Conservation (phyloP, 208 protist species). For the Angomonas deanei region DNA sequence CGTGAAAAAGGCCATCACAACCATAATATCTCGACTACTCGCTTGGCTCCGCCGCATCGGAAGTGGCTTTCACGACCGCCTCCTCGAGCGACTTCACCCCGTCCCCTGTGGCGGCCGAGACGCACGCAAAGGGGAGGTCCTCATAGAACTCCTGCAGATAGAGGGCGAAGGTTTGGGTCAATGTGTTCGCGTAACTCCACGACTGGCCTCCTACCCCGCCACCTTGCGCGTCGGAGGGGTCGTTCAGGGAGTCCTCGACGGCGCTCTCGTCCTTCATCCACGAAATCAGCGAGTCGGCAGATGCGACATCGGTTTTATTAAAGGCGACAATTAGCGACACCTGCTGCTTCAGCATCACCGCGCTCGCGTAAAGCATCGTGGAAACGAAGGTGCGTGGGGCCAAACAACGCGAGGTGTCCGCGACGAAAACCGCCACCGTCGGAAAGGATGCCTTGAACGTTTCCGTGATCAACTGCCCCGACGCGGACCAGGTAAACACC, state of each 20-base stretch:
- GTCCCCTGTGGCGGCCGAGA: conserved; percentile 91
- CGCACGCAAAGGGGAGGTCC: conserved; percentile 77
- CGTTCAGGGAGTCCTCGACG: conserved; percentile 71
- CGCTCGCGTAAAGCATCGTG: conserved; percentile 98
- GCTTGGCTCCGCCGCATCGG: conserved; percentile 60
- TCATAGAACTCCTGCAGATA: conserved; percentile 98
- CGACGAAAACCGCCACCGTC: conserved; percentile 95
- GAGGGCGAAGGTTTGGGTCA: conserved; percentile 93
- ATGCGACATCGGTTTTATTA: conserved; percentile 96
- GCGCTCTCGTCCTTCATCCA: conserved; percentile 96
- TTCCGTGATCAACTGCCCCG: conserved; percentile 97
- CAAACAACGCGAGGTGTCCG: conserved; percentile 94
- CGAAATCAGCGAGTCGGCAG: conserved; percentile 64
- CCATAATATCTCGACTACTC: too few species aligned
- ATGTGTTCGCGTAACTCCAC: conserved; percentile 78
- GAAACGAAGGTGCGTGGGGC: conserved; percentile 97
- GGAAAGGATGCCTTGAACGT: conserved; percentile 91
- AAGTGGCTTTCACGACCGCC: conserved; percentile 55
- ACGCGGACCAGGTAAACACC: conserved; percentile 98
- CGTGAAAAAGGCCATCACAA: too few species aligned
- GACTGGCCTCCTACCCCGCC: conserved; percentile 2
- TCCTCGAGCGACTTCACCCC: conserved; percentile 89
- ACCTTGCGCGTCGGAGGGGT: neutral
- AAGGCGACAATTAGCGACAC: conserved; percentile 98
- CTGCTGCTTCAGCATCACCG: conserved; percentile 97